These are phyloP conservation scores for Pythium catenulatum DNA, from an alignment of 352 stramenopile species.

Conservation along the genomic window DNA sequence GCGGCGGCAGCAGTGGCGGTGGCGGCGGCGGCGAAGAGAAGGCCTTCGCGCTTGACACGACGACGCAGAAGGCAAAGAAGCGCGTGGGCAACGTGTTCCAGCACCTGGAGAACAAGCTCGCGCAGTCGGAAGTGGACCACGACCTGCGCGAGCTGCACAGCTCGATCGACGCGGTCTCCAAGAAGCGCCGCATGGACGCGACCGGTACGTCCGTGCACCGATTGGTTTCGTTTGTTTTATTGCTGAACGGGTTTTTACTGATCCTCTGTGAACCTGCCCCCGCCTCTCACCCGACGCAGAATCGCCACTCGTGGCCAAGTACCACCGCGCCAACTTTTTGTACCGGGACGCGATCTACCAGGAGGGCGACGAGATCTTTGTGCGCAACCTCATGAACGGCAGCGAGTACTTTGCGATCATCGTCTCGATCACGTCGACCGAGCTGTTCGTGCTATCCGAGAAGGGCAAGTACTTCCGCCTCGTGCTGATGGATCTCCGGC, in stretches of 20 bases:
- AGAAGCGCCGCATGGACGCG: conserved; percentile 83
- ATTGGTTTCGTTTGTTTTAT: neutral
- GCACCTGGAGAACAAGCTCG: conserved; percentile 83
- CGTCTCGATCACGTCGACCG: conserved; percentile 80
- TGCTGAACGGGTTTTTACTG: too few relatives aligned
- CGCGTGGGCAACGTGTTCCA: conserved; percentile 81
- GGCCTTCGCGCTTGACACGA: conserved; percentile 65
- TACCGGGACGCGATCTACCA: conserved; percentile 89
- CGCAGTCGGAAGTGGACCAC: conserved; percentile 84
- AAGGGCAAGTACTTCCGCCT: conserved; percentile 89
- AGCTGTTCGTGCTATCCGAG: conserved; percentile 89
- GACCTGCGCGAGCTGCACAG: conserved; percentile 78
- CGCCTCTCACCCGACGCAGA: too few relatives aligned
- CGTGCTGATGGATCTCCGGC: conserved; percentile 86
- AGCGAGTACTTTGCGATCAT: conserved; percentile 85
- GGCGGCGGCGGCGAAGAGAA: conserved; percentile 61
- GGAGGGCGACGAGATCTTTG: conserved; percentile 87
- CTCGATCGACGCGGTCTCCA: conserved; percentile 63
- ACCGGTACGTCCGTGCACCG: conserved; percentile 30
- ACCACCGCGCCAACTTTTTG: conserved; percentile 86
- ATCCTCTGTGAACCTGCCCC: too few relatives aligned
- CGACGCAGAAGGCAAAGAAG: conserved; percentile 85
- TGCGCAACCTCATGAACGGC: conserved; percentile 77
- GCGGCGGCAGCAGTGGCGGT: conserved; percentile 8
- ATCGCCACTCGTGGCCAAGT: conserved; percentile 72